phyloP scores from a whole-genome alignment of 2,329 filamentous ascomycete species.

The Epichloe coenophiala region DNA sequence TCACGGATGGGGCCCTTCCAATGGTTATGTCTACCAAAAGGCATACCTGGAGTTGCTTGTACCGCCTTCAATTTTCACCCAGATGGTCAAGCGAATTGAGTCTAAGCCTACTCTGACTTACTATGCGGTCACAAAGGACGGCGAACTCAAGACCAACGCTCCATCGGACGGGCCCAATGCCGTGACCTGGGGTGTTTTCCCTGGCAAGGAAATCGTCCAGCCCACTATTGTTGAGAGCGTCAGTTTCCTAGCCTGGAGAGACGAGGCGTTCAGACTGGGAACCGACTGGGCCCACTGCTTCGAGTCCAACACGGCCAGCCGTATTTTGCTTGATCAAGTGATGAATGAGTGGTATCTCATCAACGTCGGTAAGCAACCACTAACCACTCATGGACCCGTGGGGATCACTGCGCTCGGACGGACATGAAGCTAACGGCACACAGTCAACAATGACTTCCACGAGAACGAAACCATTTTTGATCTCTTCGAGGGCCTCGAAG shows the following conservation, averaged over 20 bases:
- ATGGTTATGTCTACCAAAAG: conserved; percentile 97
- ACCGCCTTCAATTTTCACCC: conserved; percentile 62
- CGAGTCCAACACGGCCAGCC: conserved; percentile 59
- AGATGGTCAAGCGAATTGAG: conserved; percentile 67
- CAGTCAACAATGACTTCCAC: conserved; percentile 99
- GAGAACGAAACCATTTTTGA: conserved; percentile 68
- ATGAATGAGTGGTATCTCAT: conserved; percentile 89
- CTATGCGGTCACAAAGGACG: conserved; percentile 79
- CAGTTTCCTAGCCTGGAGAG: conserved; percentile 96
- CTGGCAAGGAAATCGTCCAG: conserved; percentile 98
- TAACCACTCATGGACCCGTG: not conserved
- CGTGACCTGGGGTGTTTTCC: conserved; percentile 98
- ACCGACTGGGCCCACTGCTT: conserved; percentile 92
- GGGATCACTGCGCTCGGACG: not conserved
- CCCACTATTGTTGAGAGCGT: conserved; percentile 98
- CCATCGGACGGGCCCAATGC: conserved; percentile 82
- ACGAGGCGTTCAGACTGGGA: conserved; percentile 88
- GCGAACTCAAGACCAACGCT: conserved; percentile 73
- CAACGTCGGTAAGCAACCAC: conserved; percentile 68
- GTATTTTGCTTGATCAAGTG: conserved; percentile 64
- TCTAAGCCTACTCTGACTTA: conserved; percentile 75
- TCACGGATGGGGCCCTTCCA: conserved; percentile 87
- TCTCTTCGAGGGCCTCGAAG: conserved; percentile 65
- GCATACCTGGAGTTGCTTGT: conserved; percentile 89
- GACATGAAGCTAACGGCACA: not conserved